These are phyloP conservation scores for Nigrospora oryzae DNA, from an alignment of 2,329 filamentous ascomycete genomes.

Conservation along the genomic window DNA sequence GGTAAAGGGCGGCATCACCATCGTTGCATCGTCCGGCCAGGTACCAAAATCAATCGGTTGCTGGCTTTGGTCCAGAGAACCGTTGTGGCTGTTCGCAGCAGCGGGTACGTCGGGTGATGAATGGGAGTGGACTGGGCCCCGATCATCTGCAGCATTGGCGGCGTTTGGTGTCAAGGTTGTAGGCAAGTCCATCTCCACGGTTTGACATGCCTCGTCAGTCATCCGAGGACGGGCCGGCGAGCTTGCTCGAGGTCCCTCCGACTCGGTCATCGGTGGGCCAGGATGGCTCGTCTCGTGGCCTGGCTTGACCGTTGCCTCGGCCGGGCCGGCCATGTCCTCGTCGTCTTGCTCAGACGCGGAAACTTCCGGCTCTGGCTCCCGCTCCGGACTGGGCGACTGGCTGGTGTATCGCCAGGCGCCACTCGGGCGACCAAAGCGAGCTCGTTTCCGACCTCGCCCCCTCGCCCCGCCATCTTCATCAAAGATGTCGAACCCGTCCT, in stretches of 20 bases:
- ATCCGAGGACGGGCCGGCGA: slow-evolving; percentile 16
- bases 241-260: slow-evolving; percentile 1
- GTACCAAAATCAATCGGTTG: not conserved
- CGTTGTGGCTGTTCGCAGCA: not conserved
- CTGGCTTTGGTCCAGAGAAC: slow-evolving; percentile 2
- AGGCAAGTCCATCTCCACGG: slow-evolving; percentile 22
- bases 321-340: slow-evolving; percentile 2
- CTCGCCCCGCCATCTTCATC: slow-evolving; percentile 57
- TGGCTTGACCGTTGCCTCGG: not conserved
- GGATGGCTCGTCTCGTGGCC: no score
- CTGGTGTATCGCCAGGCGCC: slow-evolving; percentile 68
- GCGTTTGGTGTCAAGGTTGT: not conserved
- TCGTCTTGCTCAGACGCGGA: slow-evolving; percentile 11
- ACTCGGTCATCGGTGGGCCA: no score
- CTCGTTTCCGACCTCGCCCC: slow-evolving; percentile 59
- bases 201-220: slow-evolving; percentile 30
- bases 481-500: slow-evolving; percentile 58
- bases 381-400: slow-evolving; percentile 62
- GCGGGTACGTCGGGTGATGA: no score
- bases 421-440: slow-evolving; percentile 58
- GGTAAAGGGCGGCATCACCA: no score
- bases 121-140: not conserved
- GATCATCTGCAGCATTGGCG: not conserved
- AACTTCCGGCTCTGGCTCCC: slow-evolving; percentile 20
- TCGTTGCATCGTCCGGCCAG: not conserved